Conservation (phyloP, 169 alveolate species). For the Plasmodium cynomolgi region DNA sequence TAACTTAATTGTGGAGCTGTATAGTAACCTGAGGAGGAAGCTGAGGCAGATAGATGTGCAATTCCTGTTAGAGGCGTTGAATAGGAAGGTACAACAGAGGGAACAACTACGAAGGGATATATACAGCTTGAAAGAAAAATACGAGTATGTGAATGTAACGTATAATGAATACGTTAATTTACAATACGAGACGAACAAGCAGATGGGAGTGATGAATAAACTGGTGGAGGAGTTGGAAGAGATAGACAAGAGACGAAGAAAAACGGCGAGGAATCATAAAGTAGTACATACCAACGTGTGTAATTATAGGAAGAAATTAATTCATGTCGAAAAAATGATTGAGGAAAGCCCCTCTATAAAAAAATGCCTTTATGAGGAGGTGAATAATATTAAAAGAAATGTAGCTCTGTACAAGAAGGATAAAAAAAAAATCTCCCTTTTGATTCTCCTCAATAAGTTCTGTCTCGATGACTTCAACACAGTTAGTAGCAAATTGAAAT, state of each 20-base stretch:
- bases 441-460: constrained; percentile 23
- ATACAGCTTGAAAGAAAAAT: constrained; percentile 7
- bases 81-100: not conserved
- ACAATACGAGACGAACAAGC: constrained; percentile 52
- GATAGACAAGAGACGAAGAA: constrained; percentile 34
- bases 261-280: constrained; percentile 2
- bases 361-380: constrained; percentile 30
- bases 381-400: constrained; percentile 21
- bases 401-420: constrained; percentile 19
- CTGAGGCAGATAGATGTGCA: not conserved
- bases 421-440: constrained; percentile 31
- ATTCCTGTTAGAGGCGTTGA: constrained; percentile 12
- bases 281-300: constrained; percentile 24
- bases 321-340: constrained; percentile 47
- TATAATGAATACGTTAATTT: constrained; percentile 47
- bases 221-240: constrained; percentile 52
- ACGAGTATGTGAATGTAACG: constrained; percentile 28
- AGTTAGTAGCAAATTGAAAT: constrained; percentile 23
- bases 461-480: constrained; percentile 30
- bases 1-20: constrained; percentile 15
- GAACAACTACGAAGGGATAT: not conserved
- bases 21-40: constrained; percentile 11
- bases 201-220: constrained; percentile 3
- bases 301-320: constrained; percentile 38
- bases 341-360: constrained; percentile 55